Evolutionary conservation across 805 yeast genomes (phyloP).

Genomic region (Middelhovenomyces tepae): DNA sequence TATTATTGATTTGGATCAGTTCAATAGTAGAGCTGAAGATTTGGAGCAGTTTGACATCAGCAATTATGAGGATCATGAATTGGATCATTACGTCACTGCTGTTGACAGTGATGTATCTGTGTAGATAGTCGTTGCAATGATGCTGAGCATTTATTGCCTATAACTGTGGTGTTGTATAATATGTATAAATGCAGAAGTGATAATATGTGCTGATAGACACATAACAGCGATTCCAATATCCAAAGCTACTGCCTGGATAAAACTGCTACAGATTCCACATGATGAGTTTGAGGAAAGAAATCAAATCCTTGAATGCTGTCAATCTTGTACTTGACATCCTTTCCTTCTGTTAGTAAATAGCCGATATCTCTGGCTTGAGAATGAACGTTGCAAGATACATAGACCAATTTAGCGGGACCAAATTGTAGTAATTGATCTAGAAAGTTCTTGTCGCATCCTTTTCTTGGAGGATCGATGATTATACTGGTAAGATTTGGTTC

Average conservation of each 20-base stretch:
- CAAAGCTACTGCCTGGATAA: too few species aligned
- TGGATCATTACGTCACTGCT: not conserved
- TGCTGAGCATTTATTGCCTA: too few species aligned
- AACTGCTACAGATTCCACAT: constrained; percentile 83
- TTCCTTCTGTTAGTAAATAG: constrained; percentile 62
- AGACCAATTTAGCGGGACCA: constrained; percentile 80
- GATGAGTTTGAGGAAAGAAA: constrained; percentile 93
- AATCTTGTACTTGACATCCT: constrained; percentile 55
- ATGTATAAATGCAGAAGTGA: too few species aligned
- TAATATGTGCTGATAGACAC: constrained; percentile 1
- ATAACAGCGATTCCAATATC: not conserved
- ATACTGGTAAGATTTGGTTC: constrained; percentile 76
- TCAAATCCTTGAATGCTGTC: constrained; percentile 91
- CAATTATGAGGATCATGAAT: constrained; percentile 1
- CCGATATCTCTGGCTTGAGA: constrained; percentile 94
- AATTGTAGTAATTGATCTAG: constrained; percentile 77
- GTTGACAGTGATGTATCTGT: constrained; percentile 1
- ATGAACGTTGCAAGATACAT: constrained; percentile 94
- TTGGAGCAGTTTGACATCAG: constrained; percentile 2
- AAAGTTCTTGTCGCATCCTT: constrained; percentile 88
- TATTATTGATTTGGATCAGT: not conserved
- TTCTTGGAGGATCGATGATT: constrained; percentile 93
- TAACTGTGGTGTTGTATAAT: constrained; percentile 2
- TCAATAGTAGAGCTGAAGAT: not conserved
- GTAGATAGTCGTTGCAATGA: too few species aligned